Base-by-base conservation (phyloP, 257 asterid genomes). In the Henckelia pumila region DNA sequence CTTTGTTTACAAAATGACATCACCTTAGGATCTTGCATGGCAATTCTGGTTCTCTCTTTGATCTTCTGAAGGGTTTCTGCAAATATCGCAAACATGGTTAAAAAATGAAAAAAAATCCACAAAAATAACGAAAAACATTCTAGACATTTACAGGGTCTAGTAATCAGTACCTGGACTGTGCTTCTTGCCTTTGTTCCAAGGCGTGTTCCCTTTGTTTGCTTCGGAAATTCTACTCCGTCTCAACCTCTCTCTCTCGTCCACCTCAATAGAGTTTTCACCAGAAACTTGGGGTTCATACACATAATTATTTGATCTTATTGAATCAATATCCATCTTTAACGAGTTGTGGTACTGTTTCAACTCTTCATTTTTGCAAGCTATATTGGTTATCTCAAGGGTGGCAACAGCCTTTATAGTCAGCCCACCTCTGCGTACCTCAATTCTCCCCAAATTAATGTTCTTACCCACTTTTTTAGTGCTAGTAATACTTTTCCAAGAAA, bases 1-100 rank as follows among this genome's bases (percentile, higher is more conserved):
- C 57, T 23, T 44, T 49, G 71, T 75, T 67, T 72, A 89, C 82
- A 86, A 88, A 96, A 86, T 90, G 88, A 87, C 95, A 81, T 93
- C 99, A 90, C 99, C 96, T 93, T 91, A 85, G 99, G 99, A 76
- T 90, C 86, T 88, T 86, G 95, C 99, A 93, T 93, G 47, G 99
- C 99, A 76, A 90, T 83, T 78, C 81, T 82, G 33, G 99, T 90
- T 79, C 86, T 85, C 79, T 91, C 97, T 83, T 74, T 83, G 64
- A 94, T 94, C 86, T 76, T 76, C 84, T 72, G 84, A 52, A 88
- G 59, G 52, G 99, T 94, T 79, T 88, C 99, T 94, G 95, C 83
- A 84, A 33, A 68, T 21, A 50, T 59, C 73, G 21, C 52, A 62
- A 66, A 74, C 70, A 76, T 30, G 33, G 67, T 10, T 53, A 8